These are phyloP conservation scores for Aspergillus pseudoglaucus DNA, from an alignment of 2,329 filamentous ascomycete genomes.

Conservation along the genomic window DNA sequence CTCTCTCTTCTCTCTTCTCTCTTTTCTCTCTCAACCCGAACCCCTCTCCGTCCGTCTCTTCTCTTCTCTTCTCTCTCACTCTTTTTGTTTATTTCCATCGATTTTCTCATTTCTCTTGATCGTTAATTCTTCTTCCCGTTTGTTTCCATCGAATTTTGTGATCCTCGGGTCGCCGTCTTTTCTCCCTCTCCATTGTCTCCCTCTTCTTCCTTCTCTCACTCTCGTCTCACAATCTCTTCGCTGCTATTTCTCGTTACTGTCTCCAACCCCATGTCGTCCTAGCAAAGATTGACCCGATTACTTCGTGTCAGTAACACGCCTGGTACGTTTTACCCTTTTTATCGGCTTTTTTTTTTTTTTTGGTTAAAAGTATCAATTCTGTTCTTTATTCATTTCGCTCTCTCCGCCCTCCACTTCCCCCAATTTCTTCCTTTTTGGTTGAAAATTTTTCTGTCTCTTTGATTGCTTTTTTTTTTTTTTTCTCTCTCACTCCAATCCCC, in stretches of 20 bases:
- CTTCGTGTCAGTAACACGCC: constrained; percentile 22
- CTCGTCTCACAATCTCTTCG: too few species aligned
- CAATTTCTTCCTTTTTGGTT: constrained; percentile 2
- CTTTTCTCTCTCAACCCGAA: not conserved
- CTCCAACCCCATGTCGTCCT: constrained; percentile 24
- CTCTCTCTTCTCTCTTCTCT: constrained; percentile 1
- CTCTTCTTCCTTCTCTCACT: too few species aligned
- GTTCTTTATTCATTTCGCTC: constrained; percentile 1
- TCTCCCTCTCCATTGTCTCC: too few species aligned
- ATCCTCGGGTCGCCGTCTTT: too few species aligned
- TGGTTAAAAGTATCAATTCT: not conserved
- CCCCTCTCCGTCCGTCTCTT: not conserved
- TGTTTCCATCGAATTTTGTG: too few species aligned
- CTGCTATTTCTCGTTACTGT: not conserved
- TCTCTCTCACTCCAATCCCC: not conserved
- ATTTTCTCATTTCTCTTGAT: not conserved
- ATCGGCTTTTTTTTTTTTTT: not conserved
- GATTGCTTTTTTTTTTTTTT: not conserved
- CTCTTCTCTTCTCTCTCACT: not conserved
- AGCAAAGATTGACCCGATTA: constrained; percentile 17
- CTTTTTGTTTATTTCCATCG: not conserved
- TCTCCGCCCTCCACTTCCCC: not conserved
- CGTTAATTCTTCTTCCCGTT: too few species aligned
- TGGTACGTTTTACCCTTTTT: constrained; percentile 15
- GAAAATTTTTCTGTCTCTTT: constrained; percentile 3